phyloP scores from a whole-genome alignment of 805 yeast genomes.

The Myxozyma neglecta region DNA sequence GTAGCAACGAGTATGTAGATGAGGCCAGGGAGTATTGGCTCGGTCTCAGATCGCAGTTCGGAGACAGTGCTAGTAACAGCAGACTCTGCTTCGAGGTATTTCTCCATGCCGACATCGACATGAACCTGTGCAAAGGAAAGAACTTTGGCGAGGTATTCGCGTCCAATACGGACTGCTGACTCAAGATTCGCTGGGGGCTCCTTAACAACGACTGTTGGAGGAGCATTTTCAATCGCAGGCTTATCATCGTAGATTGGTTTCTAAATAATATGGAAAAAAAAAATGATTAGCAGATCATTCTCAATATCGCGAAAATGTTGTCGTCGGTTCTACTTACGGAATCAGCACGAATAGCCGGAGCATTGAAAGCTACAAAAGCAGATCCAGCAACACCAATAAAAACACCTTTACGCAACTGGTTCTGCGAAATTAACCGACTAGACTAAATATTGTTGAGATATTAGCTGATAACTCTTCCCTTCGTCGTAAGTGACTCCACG shows the following conservation, averaged over 20 bases:
- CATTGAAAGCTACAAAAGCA: not conserved
- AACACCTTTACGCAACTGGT: slow-evolving; percentile 3
- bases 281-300: not conserved
- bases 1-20: slow-evolving; percentile 68
- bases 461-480: not conserved
- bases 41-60: slow-evolving; percentile 60
- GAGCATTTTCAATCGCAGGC: slow-evolving; percentile 2
- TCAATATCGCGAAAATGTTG: not conserved
- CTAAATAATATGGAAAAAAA: slow-evolving; percentile 13
- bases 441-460: not conserved
- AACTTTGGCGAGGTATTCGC: slow-evolving; percentile 40
- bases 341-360: slow-evolving; percentile 10
- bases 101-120: slow-evolving; percentile 50
- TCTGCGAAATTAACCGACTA: slow-evolving; percentile 7
- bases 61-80: slow-evolving; percentile 63
- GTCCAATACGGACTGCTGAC: slow-evolving; percentile 12
- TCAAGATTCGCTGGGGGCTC: slow-evolving; percentile 26
- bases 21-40: slow-evolving; percentile 69
- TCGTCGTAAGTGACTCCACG: too few relatives aligned
- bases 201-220: slow-evolving; percentile 23
- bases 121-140: slow-evolving; percentile 23
- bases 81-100: slow-evolving; percentile 61
- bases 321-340: not conserved
- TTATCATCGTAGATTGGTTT: slow-evolving; percentile 43
- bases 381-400: slow-evolving; percentile 1